A percentile compares a stretch with the other conserved stretches of the same genome.
phyloP scores from a whole-genome alignment of 148 eudicot genomes.

The Dysphania ambrosioides region DNA sequence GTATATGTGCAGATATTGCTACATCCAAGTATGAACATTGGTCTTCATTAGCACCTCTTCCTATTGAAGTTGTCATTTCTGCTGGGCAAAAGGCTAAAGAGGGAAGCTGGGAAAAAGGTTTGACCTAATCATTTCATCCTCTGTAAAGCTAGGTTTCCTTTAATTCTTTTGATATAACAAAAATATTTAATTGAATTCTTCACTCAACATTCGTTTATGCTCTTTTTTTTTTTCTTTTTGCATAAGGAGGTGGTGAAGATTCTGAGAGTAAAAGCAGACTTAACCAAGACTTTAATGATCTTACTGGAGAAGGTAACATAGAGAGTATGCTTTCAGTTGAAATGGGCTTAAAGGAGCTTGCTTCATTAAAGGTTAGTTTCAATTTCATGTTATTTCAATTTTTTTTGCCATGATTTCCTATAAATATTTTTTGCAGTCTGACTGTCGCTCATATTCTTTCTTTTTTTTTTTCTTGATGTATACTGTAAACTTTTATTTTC shows the following conservation, averaged over 20 bases:
- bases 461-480: background rate
- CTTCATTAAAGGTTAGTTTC: constrained; percentile 61
- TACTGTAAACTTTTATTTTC: background rate
- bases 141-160: background rate
- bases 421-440: background rate
- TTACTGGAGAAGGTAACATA: constrained; percentile 74
- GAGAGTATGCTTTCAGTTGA: constrained; percentile 94
- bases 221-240: constrained; percentile 7
- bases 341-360: constrained; percentile 90
- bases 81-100: constrained; percentile 95
- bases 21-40: constrained; percentile 72
- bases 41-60: constrained; percentile 96
- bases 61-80: constrained; percentile 83
- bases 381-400: no score
- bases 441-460: constrained; percentile 3
- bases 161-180: background rate
- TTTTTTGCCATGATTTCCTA: background rate
- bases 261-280: constrained; percentile 50
- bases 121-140: background rate
- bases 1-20: constrained; percentile 85
- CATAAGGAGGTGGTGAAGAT: constrained; percentile 45
- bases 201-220: background rate
- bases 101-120: constrained; percentile 76
- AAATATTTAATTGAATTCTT: background rate
- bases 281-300: constrained; percentile 69